Evolutionary conservation across 805 yeast species (phyloP).

Genomic region (Starmerella davenportii): DNA sequence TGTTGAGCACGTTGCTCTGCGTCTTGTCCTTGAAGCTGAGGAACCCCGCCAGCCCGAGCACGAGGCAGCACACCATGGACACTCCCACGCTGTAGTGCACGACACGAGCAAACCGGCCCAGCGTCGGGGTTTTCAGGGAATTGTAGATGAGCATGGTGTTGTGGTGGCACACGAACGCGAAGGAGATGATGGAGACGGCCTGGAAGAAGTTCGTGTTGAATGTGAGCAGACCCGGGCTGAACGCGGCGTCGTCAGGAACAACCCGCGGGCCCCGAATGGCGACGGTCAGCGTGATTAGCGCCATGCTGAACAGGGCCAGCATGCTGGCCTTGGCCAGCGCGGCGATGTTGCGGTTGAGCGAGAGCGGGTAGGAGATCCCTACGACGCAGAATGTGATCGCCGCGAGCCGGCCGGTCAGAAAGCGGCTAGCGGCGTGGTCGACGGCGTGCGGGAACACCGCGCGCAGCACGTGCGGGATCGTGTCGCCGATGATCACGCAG

Average conservation of each 20-base stretch:
- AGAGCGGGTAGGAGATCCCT: conserved; percentile 64
- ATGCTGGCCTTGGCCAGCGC: conserved; percentile 72
- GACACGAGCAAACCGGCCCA: conserved; percentile 52
- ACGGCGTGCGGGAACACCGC: conserved; percentile 35
- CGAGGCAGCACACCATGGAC: conserved; percentile 58
- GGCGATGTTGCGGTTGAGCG: conserved; percentile 63
- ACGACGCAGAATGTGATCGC: conserved; percentile 53
- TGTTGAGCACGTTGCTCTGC: conserved; percentile 75
- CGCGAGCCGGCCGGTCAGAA: conserved; percentile 48
- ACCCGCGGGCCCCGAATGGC: conserved; percentile 53
- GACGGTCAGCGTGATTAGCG: conserved; percentile 55
- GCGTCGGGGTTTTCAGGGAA: conserved; percentile 58
- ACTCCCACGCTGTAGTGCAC: conserved; percentile 74
- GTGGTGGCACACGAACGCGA: conserved; percentile 91
- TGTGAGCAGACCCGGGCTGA: conserved; percentile 27
- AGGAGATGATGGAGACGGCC: conserved; percentile 84
- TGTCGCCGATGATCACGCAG: conserved; percentile 86
- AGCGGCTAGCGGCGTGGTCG: conserved; percentile 16
- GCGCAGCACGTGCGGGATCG: conserved; percentile 73
- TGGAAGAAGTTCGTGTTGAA: conserved; percentile 56
- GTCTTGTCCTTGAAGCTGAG: conserved; percentile 57
- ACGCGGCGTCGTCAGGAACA: conserved; percentile 19
- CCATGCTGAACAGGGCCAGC: conserved; percentile 72
- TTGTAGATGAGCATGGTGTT: conserved; percentile 80
- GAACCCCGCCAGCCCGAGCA: conserved; percentile 67